Conservation (phyloP, 2,329 filamentous ascomycete species). For the Amauroascus niger region DNA sequence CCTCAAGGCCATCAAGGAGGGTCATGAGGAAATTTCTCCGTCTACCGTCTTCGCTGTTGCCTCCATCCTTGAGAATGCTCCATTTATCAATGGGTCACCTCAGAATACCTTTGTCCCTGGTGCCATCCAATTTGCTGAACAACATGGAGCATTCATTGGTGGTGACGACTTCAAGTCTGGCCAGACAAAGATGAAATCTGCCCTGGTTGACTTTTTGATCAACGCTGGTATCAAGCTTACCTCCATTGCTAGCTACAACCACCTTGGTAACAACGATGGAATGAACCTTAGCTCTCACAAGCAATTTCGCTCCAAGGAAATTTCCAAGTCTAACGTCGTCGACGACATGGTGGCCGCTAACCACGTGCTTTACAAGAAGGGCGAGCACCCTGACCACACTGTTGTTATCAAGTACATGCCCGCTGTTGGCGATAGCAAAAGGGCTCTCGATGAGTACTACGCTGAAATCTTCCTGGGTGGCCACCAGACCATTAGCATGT, state of each 20-base stretch:
- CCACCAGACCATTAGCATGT: conserved; percentile 94
- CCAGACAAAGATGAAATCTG: conserved; percentile 99
- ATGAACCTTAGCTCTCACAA: conserved; percentile 96
- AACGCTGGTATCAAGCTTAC: conserved; percentile 97
- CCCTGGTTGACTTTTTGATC: conserved; percentile 96
- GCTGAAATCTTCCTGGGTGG: conserved; percentile 98
- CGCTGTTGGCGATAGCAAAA: conserved; percentile 96
- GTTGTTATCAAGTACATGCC: conserved; percentile 99
- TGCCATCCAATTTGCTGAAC: conserved; percentile 77
- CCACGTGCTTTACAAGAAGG: conserved; percentile 74
- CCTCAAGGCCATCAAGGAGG: conserved; percentile 71
- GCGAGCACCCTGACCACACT: conserved; percentile 93
- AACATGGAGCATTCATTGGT: conserved; percentile 81
- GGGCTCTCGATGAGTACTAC: conserved; percentile 97
- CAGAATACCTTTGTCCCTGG: conserved; percentile 99
- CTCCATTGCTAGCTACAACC: conserved; percentile 97
- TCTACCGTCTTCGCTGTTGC: conserved; percentile 95
- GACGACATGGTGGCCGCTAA: conserved; percentile 99
- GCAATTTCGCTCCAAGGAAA: conserved; percentile 99
- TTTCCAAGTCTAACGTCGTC: conserved; percentile 97
- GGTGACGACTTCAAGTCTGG: conserved; percentile 99
- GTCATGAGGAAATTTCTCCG: conserved; percentile 84
- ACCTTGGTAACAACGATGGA: conserved; percentile 98
- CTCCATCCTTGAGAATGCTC: conserved; percentile 75
- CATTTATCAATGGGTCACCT: conserved; percentile 98